A percentile compares a stretch with the other conserved stretches of the same genome.
phyloP scores from a whole-genome alignment of 139 green algal genomes.

The Microglena sp. region DNA sequence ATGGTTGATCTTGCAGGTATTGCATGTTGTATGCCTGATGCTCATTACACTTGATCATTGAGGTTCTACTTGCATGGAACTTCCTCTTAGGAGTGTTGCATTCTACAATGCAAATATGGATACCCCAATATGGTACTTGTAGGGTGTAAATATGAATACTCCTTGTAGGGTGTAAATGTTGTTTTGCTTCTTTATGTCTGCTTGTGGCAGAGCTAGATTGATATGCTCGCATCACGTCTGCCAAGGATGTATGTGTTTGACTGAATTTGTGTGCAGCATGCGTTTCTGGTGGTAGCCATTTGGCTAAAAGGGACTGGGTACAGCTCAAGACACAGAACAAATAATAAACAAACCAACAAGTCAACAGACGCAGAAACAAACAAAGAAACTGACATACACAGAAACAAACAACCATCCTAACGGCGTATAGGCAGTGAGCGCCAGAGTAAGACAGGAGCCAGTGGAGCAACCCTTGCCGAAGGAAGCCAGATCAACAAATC shows the following conservation, averaged over 20 bases:
- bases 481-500: conserved; percentile 75
- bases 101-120: neutral
- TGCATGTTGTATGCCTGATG: neutral
- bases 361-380: too few species aligned
- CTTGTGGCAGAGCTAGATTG: too few species aligned
- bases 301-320: too few species aligned
- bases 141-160: neutral
- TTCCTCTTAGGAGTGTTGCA: neutral
- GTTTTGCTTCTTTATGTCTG: too few species aligned
- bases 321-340: too few species aligned
- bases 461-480: conserved; percentile 49
- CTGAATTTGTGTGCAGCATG: neutral
- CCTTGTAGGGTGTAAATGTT: too few species aligned
- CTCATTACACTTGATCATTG: too few species aligned
- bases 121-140: neutral
- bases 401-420: neutral
- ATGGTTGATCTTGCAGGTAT: conserved; percentile 69
- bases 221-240: too few species aligned
- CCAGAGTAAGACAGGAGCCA: conserved; percentile 46
- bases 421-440: conserved; percentile 48
- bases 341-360: too few species aligned
- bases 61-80: too few species aligned
- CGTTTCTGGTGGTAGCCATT: conserved; percentile 6
- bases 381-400: too few species aligned
- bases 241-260: neutral